Evolutionary conservation across 1,139 yeast genomes (phyloP), one percentile per base, ranked within the genome.

Genomic region (Scheffersomyces lignicola): DNA sequence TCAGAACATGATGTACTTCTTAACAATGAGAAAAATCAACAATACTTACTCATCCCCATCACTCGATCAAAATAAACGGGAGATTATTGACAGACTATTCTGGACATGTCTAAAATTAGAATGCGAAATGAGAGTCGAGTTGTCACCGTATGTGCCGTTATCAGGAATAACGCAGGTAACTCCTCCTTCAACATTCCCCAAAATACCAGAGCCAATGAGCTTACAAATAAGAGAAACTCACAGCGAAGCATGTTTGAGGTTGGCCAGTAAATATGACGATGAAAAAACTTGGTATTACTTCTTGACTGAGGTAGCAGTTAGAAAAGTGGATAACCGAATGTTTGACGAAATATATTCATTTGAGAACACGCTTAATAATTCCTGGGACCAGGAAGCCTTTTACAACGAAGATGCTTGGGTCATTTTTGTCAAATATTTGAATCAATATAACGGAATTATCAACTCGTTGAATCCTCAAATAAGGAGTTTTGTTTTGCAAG

Each of bases 41-140:
- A 32, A 18, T 41, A 16, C 29, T 15, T 26, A n/a, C 10, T n/a
- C 9, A n/a, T 14, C 29, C 10, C 14, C 29, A 4, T 26, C 29
- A 6, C 42, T 37, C 9, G 11, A 29, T 20, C 26, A 31, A 8
- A 27, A 31, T n/a, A 45, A 41, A 23, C 32, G 40, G 17, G 44
- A 42, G 27, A 32, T 31, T 10, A 24, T 39, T 31, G 37, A 39
- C 20, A 49, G 76, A 24, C 53, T 69, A 3, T 73, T 66, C 44
- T 71, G 76, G 72, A 60, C 63, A 8, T 69, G 77, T 40, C 50
- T 67, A 29, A 71, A 70, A 45, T 54, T 70, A 27, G 78, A 73
- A 42, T 64, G 72, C 41, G 78, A 73, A 46, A 42, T 71, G 29
- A 51, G 72, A 37, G 60, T 61, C 2, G 77, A 73, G 45, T 47